These are phyloP conservation scores for Ensete glaucum DNA, from an alignment of 176 grass and related monocot species.

Conservation along the genomic window DNA sequence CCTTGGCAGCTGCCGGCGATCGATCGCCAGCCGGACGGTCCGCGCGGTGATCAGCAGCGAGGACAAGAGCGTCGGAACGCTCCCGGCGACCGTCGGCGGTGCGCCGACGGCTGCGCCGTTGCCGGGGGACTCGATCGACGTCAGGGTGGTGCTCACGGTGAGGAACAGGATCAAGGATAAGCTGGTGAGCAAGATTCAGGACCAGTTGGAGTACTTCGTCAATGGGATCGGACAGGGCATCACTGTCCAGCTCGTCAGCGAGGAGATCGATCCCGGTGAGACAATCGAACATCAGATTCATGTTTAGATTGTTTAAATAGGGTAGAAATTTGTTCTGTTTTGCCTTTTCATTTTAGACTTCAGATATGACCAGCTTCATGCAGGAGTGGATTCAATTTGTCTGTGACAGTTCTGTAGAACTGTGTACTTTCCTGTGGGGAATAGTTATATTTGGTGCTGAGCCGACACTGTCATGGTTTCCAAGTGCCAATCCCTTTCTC, in stretches of 20 bases:
- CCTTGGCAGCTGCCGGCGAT: no score
- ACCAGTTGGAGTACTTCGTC: slow-evolving; percentile 38
- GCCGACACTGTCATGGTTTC: no score
- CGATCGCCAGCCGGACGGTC: background rate
- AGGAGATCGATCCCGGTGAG: slow-evolving; percentile 36
- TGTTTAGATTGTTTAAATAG: no score
- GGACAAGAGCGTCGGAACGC: slow-evolving; percentile 16
- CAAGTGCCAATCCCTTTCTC: no score
- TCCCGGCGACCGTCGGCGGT: background rate
- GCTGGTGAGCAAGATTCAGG: slow-evolving; percentile 26
- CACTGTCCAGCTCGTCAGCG: slow-evolving; percentile 37
- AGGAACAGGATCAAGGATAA: slow-evolving; percentile 30
- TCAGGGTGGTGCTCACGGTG: slow-evolving; percentile 34
- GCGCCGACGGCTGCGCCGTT: background rate
- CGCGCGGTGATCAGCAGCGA: slow-evolving; percentile 13
- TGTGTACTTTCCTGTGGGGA: no score
- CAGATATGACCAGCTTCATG: no score
- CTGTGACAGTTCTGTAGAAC: no score
- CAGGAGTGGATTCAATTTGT: no score
- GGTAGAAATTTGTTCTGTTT: background rate
- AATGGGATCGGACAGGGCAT: slow-evolving; percentile 40
- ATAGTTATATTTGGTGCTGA: no score
- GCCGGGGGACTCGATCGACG: slow-evolving; percentile 19
- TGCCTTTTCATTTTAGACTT: background rate
- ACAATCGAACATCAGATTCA: background rate